Percentiles rank a stretch among this genome's conserved stretches.
These are phyloP conservation scores for Asclepias syriaca DNA, from an alignment of 257 asterid genomes.

Conservation along the genomic window DNA sequence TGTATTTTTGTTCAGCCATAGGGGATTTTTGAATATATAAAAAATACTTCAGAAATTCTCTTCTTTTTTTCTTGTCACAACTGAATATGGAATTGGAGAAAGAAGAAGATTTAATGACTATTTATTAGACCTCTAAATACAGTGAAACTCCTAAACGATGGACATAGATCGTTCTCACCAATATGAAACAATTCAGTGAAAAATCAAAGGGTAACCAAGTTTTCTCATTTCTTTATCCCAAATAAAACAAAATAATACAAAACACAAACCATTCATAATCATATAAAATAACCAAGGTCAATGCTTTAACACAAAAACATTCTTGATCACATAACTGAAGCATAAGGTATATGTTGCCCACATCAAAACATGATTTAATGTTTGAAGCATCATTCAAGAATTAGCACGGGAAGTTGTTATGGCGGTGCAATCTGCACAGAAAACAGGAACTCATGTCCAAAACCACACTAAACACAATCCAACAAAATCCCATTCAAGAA, in stretches of 20 bases:
- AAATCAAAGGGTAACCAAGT: not conserved
- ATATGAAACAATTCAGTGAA: not conserved
- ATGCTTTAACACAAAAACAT: not conserved
- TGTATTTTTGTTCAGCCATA: too few relatives aligned
- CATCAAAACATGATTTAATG: not conserved
- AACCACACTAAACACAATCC: not conserved
- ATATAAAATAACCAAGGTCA: not conserved
- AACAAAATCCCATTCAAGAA: not conserved
- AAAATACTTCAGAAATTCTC: too few relatives aligned
- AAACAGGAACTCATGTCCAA: not conserved
- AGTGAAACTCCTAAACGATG: not conserved
- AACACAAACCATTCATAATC: not conserved
- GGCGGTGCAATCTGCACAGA: not conserved
- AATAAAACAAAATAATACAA: too few relatives aligned
- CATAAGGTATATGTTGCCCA: not conserved
- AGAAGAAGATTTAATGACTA: not conserved
- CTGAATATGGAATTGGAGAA: not conserved
- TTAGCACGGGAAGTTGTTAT: not conserved
- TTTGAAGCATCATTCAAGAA: not conserved
- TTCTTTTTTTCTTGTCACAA: not conserved
- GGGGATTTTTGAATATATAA: too few relatives aligned
- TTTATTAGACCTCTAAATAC: not conserved
- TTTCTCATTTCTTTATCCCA: not conserved
- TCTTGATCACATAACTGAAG: not conserved
- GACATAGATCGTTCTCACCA: not conserved